A percentile compares a stretch with the other conserved stretches of the same genome.
These are phyloP conservation scores for Articulospora tetracladia DNA, from an alignment of 495 filamentous ascomycete genomes.

Conservation along the genomic window DNA sequence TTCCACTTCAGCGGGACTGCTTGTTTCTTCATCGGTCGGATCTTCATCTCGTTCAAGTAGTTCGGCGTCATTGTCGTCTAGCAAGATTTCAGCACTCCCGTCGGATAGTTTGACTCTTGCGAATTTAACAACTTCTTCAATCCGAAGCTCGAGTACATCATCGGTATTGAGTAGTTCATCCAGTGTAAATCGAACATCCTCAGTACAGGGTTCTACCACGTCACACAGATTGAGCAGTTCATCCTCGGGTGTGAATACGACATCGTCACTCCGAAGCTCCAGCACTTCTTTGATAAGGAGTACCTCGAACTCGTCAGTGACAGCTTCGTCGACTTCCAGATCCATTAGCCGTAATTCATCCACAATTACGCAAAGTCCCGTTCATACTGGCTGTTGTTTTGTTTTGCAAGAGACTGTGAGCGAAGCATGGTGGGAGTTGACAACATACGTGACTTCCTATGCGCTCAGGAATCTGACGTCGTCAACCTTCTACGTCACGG, in stretches of 20 bases:
- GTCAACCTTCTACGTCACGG: not conserved
- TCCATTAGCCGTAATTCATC: not conserved
- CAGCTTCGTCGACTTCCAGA: not conserved
- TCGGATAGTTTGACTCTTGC: too few relatives aligned
- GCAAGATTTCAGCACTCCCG: too few relatives aligned
- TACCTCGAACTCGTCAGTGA: not conserved
- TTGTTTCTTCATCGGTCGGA: not conserved
- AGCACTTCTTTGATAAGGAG: too few relatives aligned
- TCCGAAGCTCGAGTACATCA: not conserved
- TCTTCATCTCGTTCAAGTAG: not conserved
- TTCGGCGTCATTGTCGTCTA: too few relatives aligned
- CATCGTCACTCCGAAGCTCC: not conserved
- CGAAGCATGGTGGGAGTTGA: constrained; percentile 10
- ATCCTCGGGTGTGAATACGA: not conserved
- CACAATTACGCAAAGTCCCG: not conserved
- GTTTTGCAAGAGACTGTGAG: constrained; percentile 16
- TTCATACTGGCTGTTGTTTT: constrained; percentile 11
- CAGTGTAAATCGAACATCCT: not conserved
- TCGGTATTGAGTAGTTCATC: not conserved
- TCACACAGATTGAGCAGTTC: not conserved
- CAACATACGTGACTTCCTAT: not conserved
- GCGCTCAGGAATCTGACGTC: constrained; percentile 3
- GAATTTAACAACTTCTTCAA: not conserved
- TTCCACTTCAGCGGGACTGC: not conserved
- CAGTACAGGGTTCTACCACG: not conserved